A percentile compares a stretch with the other conserved stretches of the same genome.
Evolutionary conservation across 768 basidiomycete species (phyloP).

Genomic region (Pleurotus ostreatus): DNA sequence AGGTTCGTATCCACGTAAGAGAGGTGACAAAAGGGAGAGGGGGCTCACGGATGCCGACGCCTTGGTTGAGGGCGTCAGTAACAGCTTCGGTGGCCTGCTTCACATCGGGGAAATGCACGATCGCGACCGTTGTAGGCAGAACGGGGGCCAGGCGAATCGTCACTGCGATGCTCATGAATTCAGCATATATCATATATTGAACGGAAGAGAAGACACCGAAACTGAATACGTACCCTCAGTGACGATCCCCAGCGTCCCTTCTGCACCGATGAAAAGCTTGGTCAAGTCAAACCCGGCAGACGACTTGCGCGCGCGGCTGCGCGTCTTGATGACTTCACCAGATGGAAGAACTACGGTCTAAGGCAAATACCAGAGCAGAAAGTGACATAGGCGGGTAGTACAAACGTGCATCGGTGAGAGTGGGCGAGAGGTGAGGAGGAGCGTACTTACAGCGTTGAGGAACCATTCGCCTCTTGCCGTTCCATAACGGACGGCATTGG

Average conservation of each 20-base stretch:
- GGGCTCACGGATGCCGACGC: constrained; percentile 70
- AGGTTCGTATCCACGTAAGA: not conserved
- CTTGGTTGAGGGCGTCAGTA: constrained; percentile 64
- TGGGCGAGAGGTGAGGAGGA: constrained; percentile 1
- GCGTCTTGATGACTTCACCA: constrained; percentile 89
- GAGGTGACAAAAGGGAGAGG: not conserved
- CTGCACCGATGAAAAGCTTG: constrained; percentile 83
- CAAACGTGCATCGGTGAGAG: not conserved
- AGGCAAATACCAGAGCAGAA: too few relatives aligned
- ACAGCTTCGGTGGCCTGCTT: constrained; percentile 72
- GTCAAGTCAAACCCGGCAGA: constrained; percentile 85
- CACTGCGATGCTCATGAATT: constrained; percentile 33
- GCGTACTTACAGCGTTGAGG: constrained; percentile 61
- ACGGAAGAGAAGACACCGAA: too few relatives aligned
- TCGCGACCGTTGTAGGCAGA: constrained; percentile 77
- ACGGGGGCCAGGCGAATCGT: constrained; percentile 81
- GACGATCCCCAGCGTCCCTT: constrained; percentile 79
- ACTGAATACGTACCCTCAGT: constrained; percentile 58
- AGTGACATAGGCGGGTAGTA: too few relatives aligned
- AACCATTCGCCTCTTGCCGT: constrained; percentile 92
- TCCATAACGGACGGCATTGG: constrained; percentile 82
- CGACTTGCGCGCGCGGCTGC: constrained; percentile 72
- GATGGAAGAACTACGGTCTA: constrained; percentile 87
- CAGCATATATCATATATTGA: not conserved
- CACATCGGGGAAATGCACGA: constrained; percentile 78